Conservation (phyloP, 805 yeast species). For the Ogataea pignaliae region DNA sequence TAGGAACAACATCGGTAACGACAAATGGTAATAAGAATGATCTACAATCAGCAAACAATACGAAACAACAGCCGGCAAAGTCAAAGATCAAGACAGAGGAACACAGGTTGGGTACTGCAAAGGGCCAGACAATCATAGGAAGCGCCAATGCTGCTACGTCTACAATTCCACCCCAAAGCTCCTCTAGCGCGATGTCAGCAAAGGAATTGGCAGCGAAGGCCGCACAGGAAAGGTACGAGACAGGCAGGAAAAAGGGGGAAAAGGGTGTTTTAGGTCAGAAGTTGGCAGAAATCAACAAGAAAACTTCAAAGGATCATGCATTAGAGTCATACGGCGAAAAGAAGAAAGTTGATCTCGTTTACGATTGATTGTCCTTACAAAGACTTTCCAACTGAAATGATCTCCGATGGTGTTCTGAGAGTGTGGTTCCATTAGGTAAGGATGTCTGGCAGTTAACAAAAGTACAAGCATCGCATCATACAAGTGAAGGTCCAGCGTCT, state of each 20-base stretch:
- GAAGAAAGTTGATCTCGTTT: slow-evolving; percentile 14
- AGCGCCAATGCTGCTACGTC: background rate
- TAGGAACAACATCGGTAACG: slow-evolving; percentile 1
- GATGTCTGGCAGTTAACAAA: too few relatives aligned
- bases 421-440: too few relatives aligned
- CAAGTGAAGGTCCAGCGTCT: too few relatives aligned
- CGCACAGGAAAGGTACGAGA: slow-evolving; percentile 20
- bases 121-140: too few relatives aligned
- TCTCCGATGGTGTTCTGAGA: too few relatives aligned
- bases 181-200: slow-evolving; percentile 8
- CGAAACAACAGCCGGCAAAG: background rate
- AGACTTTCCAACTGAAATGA: too few relatives aligned
- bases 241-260: slow-evolving; percentile 15
- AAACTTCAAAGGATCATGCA: slow-evolving; percentile 21
- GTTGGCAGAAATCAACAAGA: slow-evolving; percentile 21
- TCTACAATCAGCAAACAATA: slow-evolving; percentile 1
- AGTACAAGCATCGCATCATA: too few relatives aligned
- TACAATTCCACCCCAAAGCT: too few relatives aligned
- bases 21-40: background rate
- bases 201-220: slow-evolving; percentile 28
- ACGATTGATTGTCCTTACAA: slow-evolving; percentile 13
- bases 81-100: too few relatives aligned
- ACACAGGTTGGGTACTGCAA: too few relatives aligned
- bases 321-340: slow-evolving; percentile 18
- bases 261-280: slow-evolving; percentile 24